These are phyloP conservation scores for Coemansia sp. DNA, from an alignment of 192 early-diverging fungal genomes.

Conservation along the genomic window DNA sequence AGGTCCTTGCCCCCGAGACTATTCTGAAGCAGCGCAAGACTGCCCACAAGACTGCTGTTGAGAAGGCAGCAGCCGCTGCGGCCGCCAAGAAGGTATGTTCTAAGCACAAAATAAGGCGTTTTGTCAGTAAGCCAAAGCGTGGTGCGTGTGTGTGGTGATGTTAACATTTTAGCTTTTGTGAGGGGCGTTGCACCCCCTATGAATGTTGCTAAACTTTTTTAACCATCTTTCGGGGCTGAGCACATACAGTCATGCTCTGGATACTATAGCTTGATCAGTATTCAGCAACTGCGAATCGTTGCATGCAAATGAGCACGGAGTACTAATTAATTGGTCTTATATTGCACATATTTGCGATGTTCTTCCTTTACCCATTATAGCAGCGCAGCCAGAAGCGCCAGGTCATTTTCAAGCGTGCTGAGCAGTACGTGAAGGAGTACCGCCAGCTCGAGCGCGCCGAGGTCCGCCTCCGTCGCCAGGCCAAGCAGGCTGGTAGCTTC, in stretches of 20 bases:
- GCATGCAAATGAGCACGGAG: no score
- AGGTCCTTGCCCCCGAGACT: constrained; percentile 84
- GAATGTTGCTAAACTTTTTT: constrained; percentile 42
- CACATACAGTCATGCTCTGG: constrained; percentile 12
- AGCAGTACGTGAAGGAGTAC: constrained; percentile 99
- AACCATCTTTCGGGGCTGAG: constrained; percentile 88
- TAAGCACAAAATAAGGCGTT: neutral
- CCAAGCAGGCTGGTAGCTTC: constrained; percentile 87
- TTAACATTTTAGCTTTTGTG: constrained; percentile 21
- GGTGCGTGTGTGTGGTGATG: constrained; percentile 49
- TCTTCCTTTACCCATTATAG: constrained; percentile 23
- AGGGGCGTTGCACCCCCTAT: constrained; percentile 51
- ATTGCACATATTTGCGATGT: neutral
- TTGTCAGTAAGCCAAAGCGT: neutral
- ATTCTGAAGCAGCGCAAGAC: constrained; percentile 84
- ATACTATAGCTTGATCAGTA: no score
- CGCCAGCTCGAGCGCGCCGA: constrained; percentile 83
- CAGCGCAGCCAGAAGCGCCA: constrained; percentile 72
- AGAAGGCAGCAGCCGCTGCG: constrained; percentile 53
- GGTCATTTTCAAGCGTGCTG: constrained; percentile 99
- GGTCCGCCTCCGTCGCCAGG: constrained; percentile 91
- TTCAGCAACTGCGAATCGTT: no score
- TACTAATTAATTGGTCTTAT: neutral
- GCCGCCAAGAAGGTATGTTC: constrained; percentile 49
- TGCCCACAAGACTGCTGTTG: constrained; percentile 71